phyloP scores from a whole-genome alignment of 2,329 filamentous ascomycete species.

The Trichoderma lentiforme region DNA sequence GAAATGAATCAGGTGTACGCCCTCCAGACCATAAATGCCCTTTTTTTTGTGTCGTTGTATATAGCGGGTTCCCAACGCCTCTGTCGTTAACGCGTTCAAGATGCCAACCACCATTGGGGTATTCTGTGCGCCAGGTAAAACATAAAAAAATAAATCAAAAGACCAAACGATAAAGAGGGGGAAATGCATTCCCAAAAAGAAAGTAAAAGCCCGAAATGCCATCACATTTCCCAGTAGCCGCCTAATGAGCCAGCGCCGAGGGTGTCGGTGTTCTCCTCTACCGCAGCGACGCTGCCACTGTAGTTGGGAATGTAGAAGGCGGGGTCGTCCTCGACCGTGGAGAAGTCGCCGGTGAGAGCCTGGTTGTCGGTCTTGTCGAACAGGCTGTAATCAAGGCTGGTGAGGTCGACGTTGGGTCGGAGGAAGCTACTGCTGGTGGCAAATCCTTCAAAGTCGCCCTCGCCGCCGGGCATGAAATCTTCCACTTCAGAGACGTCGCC shows the following conservation, averaged over 20 bases:
- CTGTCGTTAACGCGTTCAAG: constrained; percentile 13
- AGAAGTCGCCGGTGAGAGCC: constrained; percentile 41
- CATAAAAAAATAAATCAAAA: constrained; percentile 7
- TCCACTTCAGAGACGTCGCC: constrained; percentile 67
- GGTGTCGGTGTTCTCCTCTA: constrained; percentile 37
- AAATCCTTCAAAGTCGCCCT: constrained; percentile 48
- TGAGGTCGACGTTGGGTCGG: constrained; percentile 45
- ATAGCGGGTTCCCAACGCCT: constrained; percentile 18
- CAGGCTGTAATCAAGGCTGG: constrained; percentile 53
- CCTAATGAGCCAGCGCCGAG: constrained; percentile 31
- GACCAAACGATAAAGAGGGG: neutral
- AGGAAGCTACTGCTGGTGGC: constrained; percentile 47
- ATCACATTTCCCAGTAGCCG: constrained; percentile 37
- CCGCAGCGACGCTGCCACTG: constrained; percentile 35
- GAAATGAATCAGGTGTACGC: neutral
- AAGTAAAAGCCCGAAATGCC: constrained; percentile 4
- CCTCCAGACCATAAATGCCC: constrained; percentile 11
- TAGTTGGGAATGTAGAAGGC: constrained; percentile 50
- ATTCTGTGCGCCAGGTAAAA: constrained; percentile 29
- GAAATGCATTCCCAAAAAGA: neutral
- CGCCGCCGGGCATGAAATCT: constrained; percentile 50
- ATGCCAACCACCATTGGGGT: constrained; percentile 26
- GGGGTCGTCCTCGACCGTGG: constrained; percentile 51
- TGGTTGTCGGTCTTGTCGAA: constrained; percentile 49
- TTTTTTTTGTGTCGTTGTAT: constrained; percentile 16